These are phyloP conservation scores for Xylaria sp. DNA, from an alignment of 2,329 filamentous ascomycete species.

Conservation along the genomic window DNA sequence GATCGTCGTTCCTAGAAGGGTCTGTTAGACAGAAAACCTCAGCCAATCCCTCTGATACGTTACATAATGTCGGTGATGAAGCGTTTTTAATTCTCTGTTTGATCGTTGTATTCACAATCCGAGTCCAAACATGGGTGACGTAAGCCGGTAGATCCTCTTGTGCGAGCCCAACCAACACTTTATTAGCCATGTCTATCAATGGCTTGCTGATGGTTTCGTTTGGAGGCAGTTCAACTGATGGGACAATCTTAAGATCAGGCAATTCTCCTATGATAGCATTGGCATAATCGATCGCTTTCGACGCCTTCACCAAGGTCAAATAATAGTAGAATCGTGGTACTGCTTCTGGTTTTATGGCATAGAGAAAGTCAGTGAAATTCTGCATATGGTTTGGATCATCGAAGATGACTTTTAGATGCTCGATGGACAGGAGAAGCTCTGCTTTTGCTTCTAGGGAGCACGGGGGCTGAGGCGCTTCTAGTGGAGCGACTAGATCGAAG, in stretches of 20 bases:
- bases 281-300: conserved; percentile 76
- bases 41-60: conserved; percentile 78
- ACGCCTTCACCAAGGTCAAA: conserved; percentile 75
- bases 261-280: conserved; percentile 74
- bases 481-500: conserved; percentile 59
- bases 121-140: conserved; percentile 74
- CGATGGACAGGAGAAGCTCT: conserved; percentile 72
- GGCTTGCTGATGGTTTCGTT: conserved; percentile 66
- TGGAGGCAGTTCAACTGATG: conserved; percentile 64
- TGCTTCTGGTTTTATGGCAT: conserved; percentile 68
- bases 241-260: conserved; percentile 64
- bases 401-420: conserved; percentile 75
- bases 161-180: conserved; percentile 72
- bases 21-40: conserved; percentile 84
- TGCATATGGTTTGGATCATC: conserved; percentile 70
- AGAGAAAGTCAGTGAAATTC: conserved; percentile 75
- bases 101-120: conserved; percentile 76
- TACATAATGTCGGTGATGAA: conserved; percentile 70
- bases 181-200: conserved; percentile 71
- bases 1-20: conserved; percentile 77
- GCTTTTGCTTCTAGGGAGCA: conserved; percentile 73
- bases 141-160: conserved; percentile 78
- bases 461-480: conserved; percentile 48
- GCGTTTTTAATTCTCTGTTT: conserved; percentile 75
- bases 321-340: conserved; percentile 77